Evolutionary conservation across 306 rosid genomes (phyloP).

Genomic region (Calophaca sinica): DNA sequence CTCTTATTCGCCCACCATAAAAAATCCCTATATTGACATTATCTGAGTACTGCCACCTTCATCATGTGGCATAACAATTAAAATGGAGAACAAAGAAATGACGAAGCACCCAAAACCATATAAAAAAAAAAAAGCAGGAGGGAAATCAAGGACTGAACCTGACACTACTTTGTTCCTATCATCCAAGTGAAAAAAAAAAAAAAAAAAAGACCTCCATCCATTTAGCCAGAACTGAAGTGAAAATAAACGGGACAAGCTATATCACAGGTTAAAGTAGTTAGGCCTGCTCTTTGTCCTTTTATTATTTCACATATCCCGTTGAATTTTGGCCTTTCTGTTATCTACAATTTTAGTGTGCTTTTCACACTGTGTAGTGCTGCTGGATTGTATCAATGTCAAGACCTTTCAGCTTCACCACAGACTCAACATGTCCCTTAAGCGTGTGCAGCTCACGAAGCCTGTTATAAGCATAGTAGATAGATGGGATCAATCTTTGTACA

Average conservation of each 20-base stretch:
- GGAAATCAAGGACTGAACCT: constrained; percentile 38
- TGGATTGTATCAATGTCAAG: constrained; percentile 91
- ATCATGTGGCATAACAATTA: constrained; percentile 21
- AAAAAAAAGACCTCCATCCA: constrained; percentile 31
- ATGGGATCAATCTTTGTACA: background rate
- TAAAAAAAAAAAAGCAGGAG: background rate
- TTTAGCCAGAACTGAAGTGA: constrained; percentile 49
- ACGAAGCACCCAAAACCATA: constrained; percentile 40
- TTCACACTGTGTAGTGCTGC: constrained; percentile 96
- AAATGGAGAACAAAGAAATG: constrained; percentile 32
- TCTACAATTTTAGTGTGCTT: constrained; percentile 36
- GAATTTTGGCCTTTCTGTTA: constrained; percentile 39
- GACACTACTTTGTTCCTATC: constrained; percentile 47
- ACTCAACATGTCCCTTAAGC: constrained; percentile 97
- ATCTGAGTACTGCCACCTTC: constrained; percentile 25
- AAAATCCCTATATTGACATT: constrained; percentile 39
- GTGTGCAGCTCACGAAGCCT: constrained; percentile 98
- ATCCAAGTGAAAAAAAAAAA: constrained; percentile 48
- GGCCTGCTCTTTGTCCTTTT: constrained; percentile 45
- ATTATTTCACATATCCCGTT: constrained; percentile 39
- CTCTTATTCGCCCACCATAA: constrained; percentile 40
- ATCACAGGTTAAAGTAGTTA: constrained; percentile 38
- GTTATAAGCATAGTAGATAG: constrained; percentile 19
- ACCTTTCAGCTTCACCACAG: constrained; percentile 97
- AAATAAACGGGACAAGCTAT: constrained; percentile 45